Evolutionary conservation across 108 stramenopile genomes (phyloP), one percentile per base, ranked within the genome.

Genomic region (Halocafeteria seosinensis): DNA sequence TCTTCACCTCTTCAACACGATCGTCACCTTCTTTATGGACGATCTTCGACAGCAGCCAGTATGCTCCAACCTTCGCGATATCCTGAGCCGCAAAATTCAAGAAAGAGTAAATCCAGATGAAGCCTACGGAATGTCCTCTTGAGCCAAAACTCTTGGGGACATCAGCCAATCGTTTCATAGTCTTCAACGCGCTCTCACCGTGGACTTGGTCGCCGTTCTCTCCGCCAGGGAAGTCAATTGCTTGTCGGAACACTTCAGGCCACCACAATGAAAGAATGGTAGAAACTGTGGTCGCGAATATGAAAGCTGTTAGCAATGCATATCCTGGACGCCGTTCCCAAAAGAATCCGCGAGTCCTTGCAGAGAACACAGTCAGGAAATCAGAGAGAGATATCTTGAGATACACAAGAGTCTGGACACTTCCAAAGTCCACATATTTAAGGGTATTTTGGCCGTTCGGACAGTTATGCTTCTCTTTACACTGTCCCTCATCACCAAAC

Each of bases 341-440:
- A 47, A 62, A 74, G 28, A 13, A 33, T 27, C 57, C 63, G 38
- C 61, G 55, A 11, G 63, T 70, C 5, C 73, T 34, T 27, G 51
- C 61, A 0, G 55, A 34, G 55, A 74, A 61, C 25, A 74, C 60
- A 12, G 73, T 66, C 28, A 74, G 53, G 73, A 74, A 70, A 38
- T 69, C 73, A 29, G 37, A 50, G 38, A 74, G 33, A 42, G 53
- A 38, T 31, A 70, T n/a, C 64, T 65, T 65, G 11, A 73, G 62
- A 59, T 64, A 73, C 36, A 68, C 50, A 23, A 63, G 0, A 13
- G 67, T 73, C 38, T 52, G 47, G 27, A 63, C n/a, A 53, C 69
- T 25, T 25, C 62, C 55, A 59, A 61, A 73, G 32, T 52, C 36
- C 24, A 73, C 24, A 57, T 34, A 31, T 51, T 21, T 51, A 38